Base-by-base conservation (phyloP, 768 basidiomycete genomes). In the Mycena crocata region DNA sequence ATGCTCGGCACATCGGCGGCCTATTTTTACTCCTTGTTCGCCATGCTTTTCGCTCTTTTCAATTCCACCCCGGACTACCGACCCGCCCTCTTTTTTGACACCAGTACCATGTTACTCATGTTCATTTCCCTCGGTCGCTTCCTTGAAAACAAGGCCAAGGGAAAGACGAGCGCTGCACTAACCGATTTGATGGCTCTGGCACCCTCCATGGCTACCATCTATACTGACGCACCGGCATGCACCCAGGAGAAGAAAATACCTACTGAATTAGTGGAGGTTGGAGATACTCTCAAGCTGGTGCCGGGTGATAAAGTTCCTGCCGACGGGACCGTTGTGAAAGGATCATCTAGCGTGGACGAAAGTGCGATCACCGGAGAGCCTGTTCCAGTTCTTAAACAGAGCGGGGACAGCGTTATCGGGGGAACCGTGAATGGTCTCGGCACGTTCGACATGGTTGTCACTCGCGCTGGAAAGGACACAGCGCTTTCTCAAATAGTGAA, bases 271-370 rank as follows among this genome's bases (percentile, higher is more conserved):
- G 90, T 99, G 0, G 94, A 99, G 79, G 93, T 96, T 44, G 94
- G 95, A 2, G 98, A 99, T 74, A 90, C 85, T 3, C 90, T 98
- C 75, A 96, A 98, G 72, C 85, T 99, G 62, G 93, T 98, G 1
- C 97, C 98, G 0, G 98, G 98, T 4, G 97, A 99, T 75, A 98
- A 96, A 80, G 85, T 99, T 5, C 95, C 98, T 2, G 96, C 98
- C 3, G 98, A 99, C 73, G 98, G 98, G 6, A 92, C 90, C 3
- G 94, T 99, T 56, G 75, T 96, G 39, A 85, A 87, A 51, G 98
- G 98, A 5, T 89, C 91, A 5, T 96, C 95, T 9, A 91, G 89
- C 57, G 86, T 99, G 24, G 96, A 99, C 77, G 98, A 99, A 81
- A 96, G 95, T 73, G 97, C 97, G 17, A 89, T 98, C 68, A 98